Conservation (phyloP, 2,329 filamentous ascomycete species). For the Mollisiaceae sp. region DNA sequence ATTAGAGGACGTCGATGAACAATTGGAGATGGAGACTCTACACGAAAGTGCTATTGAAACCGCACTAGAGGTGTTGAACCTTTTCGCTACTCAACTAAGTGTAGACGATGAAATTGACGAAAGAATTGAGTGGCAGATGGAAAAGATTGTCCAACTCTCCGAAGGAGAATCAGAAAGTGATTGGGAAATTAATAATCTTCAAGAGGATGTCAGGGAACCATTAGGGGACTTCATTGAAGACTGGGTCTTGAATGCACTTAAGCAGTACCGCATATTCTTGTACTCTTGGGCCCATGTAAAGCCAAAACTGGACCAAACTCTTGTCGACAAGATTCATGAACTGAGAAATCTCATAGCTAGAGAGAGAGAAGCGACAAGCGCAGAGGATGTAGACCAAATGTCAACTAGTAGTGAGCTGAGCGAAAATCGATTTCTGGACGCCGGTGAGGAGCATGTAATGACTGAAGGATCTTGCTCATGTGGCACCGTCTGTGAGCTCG, state of each 20-base stretch:
- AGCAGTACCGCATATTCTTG: not conserved
- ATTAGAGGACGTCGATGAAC: not conserved
- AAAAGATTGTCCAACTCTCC: not conserved
- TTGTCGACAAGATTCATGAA: not conserved
- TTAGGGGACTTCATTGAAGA: not conserved
- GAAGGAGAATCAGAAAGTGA: not conserved
- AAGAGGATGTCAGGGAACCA: not conserved
- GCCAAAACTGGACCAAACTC: not conserved
- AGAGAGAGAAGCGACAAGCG: too few relatives aligned
- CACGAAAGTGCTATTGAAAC: not conserved
- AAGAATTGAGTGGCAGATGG: not conserved
- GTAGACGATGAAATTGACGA: not conserved
- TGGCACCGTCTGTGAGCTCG: not conserved
- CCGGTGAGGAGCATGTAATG: not conserved
- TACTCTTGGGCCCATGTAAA: not conserved
- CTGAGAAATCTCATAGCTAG: not conserved
- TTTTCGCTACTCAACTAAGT: not conserved
- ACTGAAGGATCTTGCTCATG: not conserved
- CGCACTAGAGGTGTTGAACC: not conserved
- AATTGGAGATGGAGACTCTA: not conserved
- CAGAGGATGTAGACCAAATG: not conserved
- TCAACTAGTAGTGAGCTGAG: not conserved
- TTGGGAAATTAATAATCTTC: not conserved
- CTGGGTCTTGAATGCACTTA: not conserved
- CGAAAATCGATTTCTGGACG: not conserved